phyloP scores from a whole-genome alignment of 176 grass and related monocot species.

The Carex littledalei region DNA sequence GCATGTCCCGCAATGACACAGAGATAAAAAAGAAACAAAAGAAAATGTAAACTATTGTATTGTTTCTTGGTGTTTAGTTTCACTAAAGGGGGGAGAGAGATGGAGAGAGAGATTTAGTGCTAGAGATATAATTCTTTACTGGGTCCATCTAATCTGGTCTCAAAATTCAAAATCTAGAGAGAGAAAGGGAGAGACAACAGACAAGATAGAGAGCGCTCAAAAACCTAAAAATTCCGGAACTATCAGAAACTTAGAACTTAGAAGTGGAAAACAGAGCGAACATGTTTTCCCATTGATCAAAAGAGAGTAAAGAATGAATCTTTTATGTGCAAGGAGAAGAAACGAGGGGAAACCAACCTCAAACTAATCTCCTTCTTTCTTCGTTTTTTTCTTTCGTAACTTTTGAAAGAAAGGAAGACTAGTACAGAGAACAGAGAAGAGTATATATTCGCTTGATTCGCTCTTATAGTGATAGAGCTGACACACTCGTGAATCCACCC shows the following conservation, averaged over 20 bases:
- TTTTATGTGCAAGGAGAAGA: background rate
- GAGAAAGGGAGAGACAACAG: conserved; percentile 12
- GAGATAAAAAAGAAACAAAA: background rate
- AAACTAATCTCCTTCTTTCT: background rate
- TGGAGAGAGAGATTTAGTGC: conserved; percentile 13
- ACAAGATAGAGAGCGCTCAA: conserved; percentile 26
- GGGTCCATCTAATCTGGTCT: conserved; percentile 15
- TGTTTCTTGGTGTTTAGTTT: background rate
- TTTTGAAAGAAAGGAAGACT: background rate
- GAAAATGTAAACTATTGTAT: background rate
- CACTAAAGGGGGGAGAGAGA: conserved; percentile 1
- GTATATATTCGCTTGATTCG: conserved; percentile 20
- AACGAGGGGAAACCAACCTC: conserved; percentile 5
- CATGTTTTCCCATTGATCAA: no score
- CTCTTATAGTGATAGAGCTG: conserved; percentile 13
- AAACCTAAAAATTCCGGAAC: conserved; percentile 28
- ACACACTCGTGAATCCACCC: conserved; percentile 33
- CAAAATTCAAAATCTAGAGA: conserved; percentile 30
- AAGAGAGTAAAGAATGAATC: no score
- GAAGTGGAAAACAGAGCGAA: conserved; percentile 27
- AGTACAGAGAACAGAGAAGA: conserved; percentile 10
- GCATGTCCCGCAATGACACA: conserved; percentile 14
- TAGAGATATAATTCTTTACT: background rate
- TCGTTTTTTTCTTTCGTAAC: background rate
- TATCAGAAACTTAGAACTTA: conserved; percentile 27